These are phyloP conservation scores for Bidens hawaiensis DNA, from an alignment of 140 eudicot species.

Conservation along the genomic window DNA sequence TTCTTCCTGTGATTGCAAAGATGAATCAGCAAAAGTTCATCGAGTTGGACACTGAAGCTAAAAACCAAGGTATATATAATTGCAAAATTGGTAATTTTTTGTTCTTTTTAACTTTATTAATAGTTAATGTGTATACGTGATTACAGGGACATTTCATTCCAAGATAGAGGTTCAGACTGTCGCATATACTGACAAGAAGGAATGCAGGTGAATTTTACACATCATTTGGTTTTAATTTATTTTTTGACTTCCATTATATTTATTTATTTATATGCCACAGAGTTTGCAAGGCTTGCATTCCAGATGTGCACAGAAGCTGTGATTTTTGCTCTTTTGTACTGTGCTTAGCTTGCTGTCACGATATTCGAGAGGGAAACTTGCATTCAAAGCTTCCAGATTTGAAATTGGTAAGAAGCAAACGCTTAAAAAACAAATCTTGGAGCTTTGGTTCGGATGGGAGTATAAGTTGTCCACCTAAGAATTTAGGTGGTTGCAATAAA, in stretches of 20 bases:
- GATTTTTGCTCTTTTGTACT: constrained; percentile 33
- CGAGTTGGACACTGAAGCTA: constrained; percentile 54
- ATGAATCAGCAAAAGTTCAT: not conserved
- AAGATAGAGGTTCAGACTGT: constrained; percentile 39
- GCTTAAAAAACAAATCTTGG: constrained; percentile 31
- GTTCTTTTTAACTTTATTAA: too few species aligned
- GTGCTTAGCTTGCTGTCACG: constrained; percentile 67
- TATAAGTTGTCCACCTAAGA: constrained; percentile 54
- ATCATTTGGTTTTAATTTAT: not conserved
- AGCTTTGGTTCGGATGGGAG: constrained; percentile 39
- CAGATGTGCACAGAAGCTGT: constrained; percentile 52
- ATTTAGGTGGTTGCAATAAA: constrained; percentile 59
- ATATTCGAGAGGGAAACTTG: constrained; percentile 40
- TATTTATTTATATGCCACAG: constrained; percentile 26
- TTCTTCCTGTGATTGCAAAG: not conserved
- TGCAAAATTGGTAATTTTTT: not conserved
- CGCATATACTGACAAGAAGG: constrained; percentile 16
- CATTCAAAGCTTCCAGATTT: not conserved
- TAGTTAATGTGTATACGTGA: not conserved
- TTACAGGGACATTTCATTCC: constrained; percentile 38
- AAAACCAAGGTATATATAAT: not conserved
- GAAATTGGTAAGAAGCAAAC: not conserved
- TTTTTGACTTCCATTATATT: not conserved
- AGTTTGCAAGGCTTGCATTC: constrained; percentile 52
- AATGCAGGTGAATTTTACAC: constrained; percentile 58